phyloP scores from a whole-genome alignment of 148 eudicot genomes.

The Rhododendron ovatum region DNA sequence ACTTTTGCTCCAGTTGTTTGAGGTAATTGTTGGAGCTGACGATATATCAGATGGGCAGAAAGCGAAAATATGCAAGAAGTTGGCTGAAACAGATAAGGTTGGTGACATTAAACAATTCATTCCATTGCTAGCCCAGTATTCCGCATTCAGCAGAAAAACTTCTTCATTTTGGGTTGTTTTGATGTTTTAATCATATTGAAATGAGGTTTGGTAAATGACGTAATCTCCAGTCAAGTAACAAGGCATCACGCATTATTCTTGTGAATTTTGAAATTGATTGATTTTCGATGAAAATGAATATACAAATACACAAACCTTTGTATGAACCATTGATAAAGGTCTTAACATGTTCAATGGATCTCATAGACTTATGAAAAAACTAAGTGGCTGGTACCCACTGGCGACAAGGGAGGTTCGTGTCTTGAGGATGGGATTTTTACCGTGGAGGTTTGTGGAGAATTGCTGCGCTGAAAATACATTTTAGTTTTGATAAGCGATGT shows the following conservation, averaged over 20 bases:
- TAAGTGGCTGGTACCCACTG: neutral
- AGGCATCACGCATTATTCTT: neutral
- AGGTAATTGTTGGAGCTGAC: constrained; percentile 54
- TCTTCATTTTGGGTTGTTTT: neutral
- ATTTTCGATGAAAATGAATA: neutral
- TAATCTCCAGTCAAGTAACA: neutral
- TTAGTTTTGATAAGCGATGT: neutral
- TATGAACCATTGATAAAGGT: neutral
- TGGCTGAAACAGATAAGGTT: constrained; percentile 88
- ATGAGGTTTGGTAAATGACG: neutral
- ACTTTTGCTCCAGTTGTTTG: constrained; percentile 55
- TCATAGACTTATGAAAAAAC: neutral
- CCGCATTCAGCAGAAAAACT: neutral
- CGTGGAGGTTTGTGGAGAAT: neutral
- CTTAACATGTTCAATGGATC: neutral
- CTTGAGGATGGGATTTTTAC: neutral
- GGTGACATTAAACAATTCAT: neutral
- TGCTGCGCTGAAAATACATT: neutral
- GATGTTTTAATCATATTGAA: neutral
- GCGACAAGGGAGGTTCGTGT: neutral
- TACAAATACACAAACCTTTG: neutral
- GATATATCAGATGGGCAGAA: constrained; percentile 75
- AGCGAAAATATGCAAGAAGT: constrained; percentile 73
- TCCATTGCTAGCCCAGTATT: neutral
- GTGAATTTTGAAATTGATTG: neutral